phyloP scores from a whole-genome alignment of 164 flowering plant species.

The Stephania yunnanensis region DNA sequence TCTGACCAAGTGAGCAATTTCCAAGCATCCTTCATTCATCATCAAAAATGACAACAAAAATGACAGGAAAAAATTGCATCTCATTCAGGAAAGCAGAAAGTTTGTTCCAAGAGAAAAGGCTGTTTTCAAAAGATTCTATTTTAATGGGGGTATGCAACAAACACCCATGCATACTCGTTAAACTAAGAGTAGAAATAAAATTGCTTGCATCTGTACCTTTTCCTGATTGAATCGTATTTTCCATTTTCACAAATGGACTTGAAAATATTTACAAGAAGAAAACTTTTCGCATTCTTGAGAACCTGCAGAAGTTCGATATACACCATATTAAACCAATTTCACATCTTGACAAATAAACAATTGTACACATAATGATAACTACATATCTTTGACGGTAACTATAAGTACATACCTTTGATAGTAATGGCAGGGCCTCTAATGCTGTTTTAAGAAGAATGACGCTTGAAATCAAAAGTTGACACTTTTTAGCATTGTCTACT shows the following conservation, averaged over 20 bases:
- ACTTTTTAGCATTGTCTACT: conserved; percentile 54
- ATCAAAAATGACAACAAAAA: background rate
- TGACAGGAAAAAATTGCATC: background rate
- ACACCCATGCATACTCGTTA: background rate
- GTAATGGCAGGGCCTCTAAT: conserved; percentile 83
- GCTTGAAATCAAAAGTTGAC: conserved; percentile 83
- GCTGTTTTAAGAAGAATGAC: conserved; percentile 96
- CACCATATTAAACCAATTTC: background rate
- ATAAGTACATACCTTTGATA: conserved; percentile 54
- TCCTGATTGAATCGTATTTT: conserved; percentile 63
- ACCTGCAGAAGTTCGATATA: conserved; percentile 41
- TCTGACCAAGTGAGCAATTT: background rate
- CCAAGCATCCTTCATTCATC: background rate
- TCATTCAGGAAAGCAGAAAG: background rate
- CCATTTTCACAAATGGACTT: conserved; percentile 81
- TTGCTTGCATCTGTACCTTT: conserved; percentile 43
- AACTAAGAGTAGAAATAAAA: background rate
- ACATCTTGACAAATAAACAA: background rate
- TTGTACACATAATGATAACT: background rate
- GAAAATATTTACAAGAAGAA: conserved; percentile 75
- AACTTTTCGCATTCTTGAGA: conserved; percentile 87
- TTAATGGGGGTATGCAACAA: background rate
- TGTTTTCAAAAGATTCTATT: background rate
- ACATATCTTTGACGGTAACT: background rate
- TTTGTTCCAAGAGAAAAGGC: background rate